These are phyloP conservation scores for Candida dajiaensis DNA, from an alignment of 805 yeast species.

Conservation along the genomic window DNA sequence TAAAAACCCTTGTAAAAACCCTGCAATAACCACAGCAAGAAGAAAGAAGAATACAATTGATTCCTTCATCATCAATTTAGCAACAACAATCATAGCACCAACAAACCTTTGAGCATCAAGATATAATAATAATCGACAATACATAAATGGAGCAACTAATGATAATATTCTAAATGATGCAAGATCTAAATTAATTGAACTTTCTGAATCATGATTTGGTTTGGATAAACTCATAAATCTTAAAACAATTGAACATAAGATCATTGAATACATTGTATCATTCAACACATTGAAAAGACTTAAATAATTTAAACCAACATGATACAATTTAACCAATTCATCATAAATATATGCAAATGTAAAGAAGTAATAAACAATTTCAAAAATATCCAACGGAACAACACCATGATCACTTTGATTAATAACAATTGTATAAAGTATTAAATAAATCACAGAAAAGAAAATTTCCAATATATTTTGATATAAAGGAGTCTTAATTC, in stretches of 20 bases:
- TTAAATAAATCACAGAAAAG: slow-evolving; percentile 58
- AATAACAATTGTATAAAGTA: slow-evolving; percentile 56
- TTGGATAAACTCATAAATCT: slow-evolving; percentile 36
- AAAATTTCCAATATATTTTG: slow-evolving; percentile 70
- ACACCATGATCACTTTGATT: slow-evolving; percentile 43
- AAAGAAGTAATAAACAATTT: slow-evolving; percentile 53
- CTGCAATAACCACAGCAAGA: slow-evolving; percentile 62
- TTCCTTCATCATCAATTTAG: slow-evolving; percentile 83
- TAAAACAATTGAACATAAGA: slow-evolving; percentile 46
- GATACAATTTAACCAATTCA: slow-evolving; percentile 65
- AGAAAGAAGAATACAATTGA: slow-evolving; percentile 77
- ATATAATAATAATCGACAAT: slow-evolving; percentile 72
- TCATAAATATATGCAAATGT: slow-evolving; percentile 64
- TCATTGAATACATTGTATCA: slow-evolving; percentile 56
- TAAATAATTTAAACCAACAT: slow-evolving; percentile 65
- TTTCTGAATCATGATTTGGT: slow-evolving; percentile 20
- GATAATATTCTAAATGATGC: slow-evolving; percentile 66
- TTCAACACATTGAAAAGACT: slow-evolving; percentile 80
- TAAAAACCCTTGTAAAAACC: slow-evolving; percentile 80
- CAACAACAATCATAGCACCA: slow-evolving; percentile 83
- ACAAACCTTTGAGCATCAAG: slow-evolving; percentile 77
- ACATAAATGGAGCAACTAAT: slow-evolving; percentile 80
- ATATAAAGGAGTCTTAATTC: slow-evolving; percentile 80
- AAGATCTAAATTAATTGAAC: slow-evolving; percentile 37
- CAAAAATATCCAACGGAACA: slow-evolving; percentile 39